A percentile compares a stretch with the other conserved stretches of the same genome.
Evolutionary conservation across 2,329 filamentous ascomycete species (phyloP).

Genomic region (Colletotrichum sp.): DNA sequence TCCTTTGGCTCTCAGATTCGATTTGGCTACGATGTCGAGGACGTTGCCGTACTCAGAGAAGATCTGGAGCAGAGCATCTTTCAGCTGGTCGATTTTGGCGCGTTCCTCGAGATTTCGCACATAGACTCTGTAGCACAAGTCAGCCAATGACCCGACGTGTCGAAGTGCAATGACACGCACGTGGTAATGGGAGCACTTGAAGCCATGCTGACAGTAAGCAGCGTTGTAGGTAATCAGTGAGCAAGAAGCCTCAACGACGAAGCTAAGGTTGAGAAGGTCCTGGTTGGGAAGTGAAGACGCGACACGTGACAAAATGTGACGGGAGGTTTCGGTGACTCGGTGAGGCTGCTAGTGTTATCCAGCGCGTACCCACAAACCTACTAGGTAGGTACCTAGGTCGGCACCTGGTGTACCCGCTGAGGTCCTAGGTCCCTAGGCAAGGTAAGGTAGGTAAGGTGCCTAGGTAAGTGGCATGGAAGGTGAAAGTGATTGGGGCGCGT

Average conservation of each 20-base stretch:
- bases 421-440: no score
- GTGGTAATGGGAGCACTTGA: conserved; percentile 61
- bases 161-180: conserved; percentile 78
- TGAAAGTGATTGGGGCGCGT: no score
- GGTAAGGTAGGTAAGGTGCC: no score
- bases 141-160: conserved; percentile 54
- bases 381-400: no score
- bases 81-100: conserved; percentile 81
- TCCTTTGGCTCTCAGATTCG: conserved; percentile 88
- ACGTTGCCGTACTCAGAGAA: conserved; percentile 90
- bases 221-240: not conserved
- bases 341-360: not conserved
- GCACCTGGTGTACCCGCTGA: no score
- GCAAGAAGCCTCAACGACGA: not conserved
- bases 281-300: not conserved
- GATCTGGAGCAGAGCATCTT: conserved; percentile 74
- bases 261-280: not conserved
- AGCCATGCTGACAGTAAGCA: conserved; percentile 34
- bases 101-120: conserved; percentile 90
- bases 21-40: conserved; percentile 86
- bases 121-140: conserved; percentile 59
- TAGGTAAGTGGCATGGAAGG: no score
- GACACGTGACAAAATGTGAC: not conserved
- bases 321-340: not conserved
- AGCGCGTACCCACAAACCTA: no score